A percentile compares a stretch with the other conserved stretches of the same genome.
Evolutionary conservation across 495 filamentous ascomycete species (phyloP).

Genomic region (Xylaria nigripes): DNA sequence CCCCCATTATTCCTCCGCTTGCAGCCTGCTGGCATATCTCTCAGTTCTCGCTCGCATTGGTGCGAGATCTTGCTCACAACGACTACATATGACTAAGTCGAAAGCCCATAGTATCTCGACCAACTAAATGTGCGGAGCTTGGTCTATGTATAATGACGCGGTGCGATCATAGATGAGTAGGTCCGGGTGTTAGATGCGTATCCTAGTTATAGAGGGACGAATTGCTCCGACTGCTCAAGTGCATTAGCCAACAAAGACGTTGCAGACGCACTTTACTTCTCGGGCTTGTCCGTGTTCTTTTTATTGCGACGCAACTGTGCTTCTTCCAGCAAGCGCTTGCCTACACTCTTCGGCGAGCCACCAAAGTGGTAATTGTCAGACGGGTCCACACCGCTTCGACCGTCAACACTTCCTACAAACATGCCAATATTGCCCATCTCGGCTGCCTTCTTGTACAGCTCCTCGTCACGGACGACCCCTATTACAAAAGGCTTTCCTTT

Average conservation of each 20-base stretch:
- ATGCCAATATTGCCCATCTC: conserved; percentile 37
- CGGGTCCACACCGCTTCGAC: conserved; percentile 31
- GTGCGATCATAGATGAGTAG: background rate
- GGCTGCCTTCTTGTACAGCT: conserved; percentile 36
- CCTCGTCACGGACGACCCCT: conserved; percentile 31
- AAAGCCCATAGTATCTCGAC: background rate
- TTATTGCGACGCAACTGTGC: conserved; percentile 22
- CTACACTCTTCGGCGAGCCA: conserved; percentile 34
- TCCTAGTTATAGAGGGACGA: background rate
- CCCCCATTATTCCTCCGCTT: too few species aligned
- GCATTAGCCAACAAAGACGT: background rate
- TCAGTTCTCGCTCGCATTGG: background rate
- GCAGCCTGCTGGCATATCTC: too few species aligned
- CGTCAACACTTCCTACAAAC: conserved; percentile 40
- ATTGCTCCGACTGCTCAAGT: background rate
- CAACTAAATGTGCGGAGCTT: background rate
- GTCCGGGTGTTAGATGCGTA: background rate
- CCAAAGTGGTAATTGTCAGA: conserved; percentile 30
- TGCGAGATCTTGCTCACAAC: background rate
- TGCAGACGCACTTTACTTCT: background rate
- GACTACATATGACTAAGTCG: background rate
- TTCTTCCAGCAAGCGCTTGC: conserved; percentile 37
- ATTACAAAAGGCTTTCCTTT: conserved; percentile 31
- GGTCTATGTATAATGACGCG: background rate
- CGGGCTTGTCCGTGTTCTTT: conserved; percentile 12